These are phyloP conservation scores for Parasitella parasitica DNA, from an alignment of 371 early-diverging fungal genomes.

Conservation along the genomic window DNA sequence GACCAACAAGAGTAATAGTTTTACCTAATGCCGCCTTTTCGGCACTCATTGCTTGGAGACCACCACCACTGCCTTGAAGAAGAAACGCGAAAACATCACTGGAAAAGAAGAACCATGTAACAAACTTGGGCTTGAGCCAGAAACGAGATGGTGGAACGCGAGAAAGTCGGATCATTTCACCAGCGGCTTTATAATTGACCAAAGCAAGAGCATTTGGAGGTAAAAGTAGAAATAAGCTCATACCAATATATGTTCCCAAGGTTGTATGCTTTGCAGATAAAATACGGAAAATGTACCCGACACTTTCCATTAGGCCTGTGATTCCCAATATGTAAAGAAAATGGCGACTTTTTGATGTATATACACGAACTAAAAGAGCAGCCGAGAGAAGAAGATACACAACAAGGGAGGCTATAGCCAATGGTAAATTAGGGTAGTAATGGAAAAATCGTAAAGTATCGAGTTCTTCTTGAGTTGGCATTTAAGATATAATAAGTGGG, in stretches of 20 bases:
- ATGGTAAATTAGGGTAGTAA: slow-evolving; percentile 7
- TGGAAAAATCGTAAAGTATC: neutral
- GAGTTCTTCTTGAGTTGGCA: neutral
- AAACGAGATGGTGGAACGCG: slow-evolving; percentile 4
- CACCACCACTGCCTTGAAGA: slow-evolving; percentile 19
- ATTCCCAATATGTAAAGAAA: slow-evolving; percentile 28
- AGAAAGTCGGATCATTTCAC: slow-evolving; percentile 25
- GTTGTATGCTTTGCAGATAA: slow-evolving; percentile 21
- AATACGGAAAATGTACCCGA: slow-evolving; percentile 31
- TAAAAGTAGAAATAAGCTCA: slow-evolving; percentile 33
- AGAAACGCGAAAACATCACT: slow-evolving; percentile 30
- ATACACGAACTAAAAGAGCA: slow-evolving; percentile 2
- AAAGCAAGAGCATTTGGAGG: slow-evolving; percentile 43
- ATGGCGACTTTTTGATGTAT: slow-evolving; percentile 3
- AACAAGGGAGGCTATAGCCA: slow-evolving; percentile 6
- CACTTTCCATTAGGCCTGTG: slow-evolving; percentile 33
- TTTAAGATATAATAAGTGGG: neutral
- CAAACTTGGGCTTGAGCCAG: slow-evolving; percentile 32
- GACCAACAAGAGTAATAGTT: slow-evolving; percentile 9
- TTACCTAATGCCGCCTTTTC: neutral
- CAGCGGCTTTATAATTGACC: slow-evolving; percentile 39
- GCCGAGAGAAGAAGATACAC: neutral
- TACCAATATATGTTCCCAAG: slow-evolving; percentile 27
- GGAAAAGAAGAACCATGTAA: slow-evolving; percentile 44
- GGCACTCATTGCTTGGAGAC: slow-evolving; percentile 1